A percentile compares a stretch with the other conserved stretches of the same genome.
Conservation (phyloP, 345 rosid genomes). For the Linum usitatissimum region DNA sequence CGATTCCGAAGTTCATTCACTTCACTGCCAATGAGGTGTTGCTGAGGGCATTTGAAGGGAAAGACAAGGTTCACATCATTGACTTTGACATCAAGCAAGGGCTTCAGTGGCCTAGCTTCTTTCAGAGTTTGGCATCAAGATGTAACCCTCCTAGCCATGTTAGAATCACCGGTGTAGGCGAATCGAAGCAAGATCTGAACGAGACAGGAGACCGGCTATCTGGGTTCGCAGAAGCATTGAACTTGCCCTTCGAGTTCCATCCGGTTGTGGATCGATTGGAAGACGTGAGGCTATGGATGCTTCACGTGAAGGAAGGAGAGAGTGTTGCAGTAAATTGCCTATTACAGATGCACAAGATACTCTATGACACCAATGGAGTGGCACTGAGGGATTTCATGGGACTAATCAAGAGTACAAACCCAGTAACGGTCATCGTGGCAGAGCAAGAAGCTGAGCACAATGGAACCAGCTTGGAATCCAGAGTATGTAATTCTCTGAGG, state of each 20-base stretch:
- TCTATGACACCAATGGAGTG: constrained; percentile 56
- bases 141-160: constrained; percentile 71
- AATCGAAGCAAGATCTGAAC: constrained; percentile 77
- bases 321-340: constrained; percentile 72
- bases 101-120: constrained; percentile 90
- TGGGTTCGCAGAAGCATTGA: constrained; percentile 68
- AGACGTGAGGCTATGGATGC: constrained; percentile 99
- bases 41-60: constrained; percentile 82
- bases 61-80: constrained; percentile 81
- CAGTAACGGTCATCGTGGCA: constrained; percentile 46
- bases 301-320: constrained; percentile 88
- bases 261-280: constrained; percentile 92
- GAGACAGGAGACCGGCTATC: constrained; percentile 88
- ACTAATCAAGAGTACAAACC: constrained; percentile 77
- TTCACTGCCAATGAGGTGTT: constrained; percentile 86
- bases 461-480: constrained; percentile 35
- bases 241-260: constrained; percentile 84
- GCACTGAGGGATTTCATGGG: constrained; percentile 67
- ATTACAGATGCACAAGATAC: constrained; percentile 79
- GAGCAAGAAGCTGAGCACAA: constrained; percentile 84
- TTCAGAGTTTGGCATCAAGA: constrained; percentile 84
- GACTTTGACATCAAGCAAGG: constrained; percentile 98
- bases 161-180: constrained; percentile 85
- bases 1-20: constrained; percentile 83
- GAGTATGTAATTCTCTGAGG: constrained; percentile 62